Evolutionary conservation across 73 alveolate species (phyloP).

Genomic region (Paramecium sonneborni): DNA sequence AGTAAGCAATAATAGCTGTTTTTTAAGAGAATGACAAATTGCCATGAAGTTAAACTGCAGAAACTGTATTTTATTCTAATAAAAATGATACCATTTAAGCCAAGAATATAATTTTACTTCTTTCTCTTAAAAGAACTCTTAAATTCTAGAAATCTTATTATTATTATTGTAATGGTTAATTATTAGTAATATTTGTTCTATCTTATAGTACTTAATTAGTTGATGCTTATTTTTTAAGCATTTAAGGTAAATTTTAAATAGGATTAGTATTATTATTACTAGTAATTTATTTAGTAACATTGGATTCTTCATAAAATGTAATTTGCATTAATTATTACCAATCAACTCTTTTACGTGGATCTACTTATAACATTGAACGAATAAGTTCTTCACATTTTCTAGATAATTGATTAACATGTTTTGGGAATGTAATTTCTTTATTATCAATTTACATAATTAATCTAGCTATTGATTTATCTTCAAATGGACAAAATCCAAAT

Average conservation of each 20-base stretch:
- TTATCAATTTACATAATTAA: conserved; percentile 63
- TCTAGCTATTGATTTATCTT: conserved; percentile 62
- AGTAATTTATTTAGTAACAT: background rate
- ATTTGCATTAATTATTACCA: conserved; percentile 58
- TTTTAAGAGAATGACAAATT: conserved; percentile 30
- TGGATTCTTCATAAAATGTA: conserved; percentile 54
- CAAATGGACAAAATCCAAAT: conserved; percentile 70
- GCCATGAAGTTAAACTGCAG: background rate
- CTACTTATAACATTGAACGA: conserved; percentile 66
- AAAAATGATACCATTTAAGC: conserved; percentile 48
- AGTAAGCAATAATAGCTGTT: conserved; percentile 47
- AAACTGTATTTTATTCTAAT: conserved; percentile 46
- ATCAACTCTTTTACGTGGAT: conserved; percentile 62
- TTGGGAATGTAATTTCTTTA: conserved; percentile 56
- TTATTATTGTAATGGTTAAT: conserved; percentile 24
- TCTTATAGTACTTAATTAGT: background rate
- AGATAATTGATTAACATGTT: conserved; percentile 60
- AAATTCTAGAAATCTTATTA: conserved; percentile 27
- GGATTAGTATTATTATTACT: background rate
- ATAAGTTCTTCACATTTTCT: conserved; percentile 62
- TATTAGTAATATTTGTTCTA: conserved; percentile 12
- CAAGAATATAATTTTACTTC: conserved; percentile 61
- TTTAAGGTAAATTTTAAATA: background rate
- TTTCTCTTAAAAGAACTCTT: conserved; percentile 49
- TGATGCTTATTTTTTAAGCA: background rate